Conservation (phyloP, 192 early-diverging fungal species). For the Backusella morwellensis region DNA sequence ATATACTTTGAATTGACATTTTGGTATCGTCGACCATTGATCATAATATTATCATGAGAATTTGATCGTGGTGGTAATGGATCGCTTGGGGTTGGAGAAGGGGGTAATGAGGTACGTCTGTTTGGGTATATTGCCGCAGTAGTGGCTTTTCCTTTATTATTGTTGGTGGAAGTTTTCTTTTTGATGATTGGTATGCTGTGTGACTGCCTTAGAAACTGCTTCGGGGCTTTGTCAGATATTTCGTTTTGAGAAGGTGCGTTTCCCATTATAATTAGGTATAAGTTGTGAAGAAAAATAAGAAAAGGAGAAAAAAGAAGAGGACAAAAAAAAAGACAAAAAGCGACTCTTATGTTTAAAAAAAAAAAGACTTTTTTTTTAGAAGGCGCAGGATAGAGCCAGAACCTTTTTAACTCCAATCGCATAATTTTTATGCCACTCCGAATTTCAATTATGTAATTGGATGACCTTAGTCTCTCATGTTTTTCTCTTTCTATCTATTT, state of each 20-base stretch:
- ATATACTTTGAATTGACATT: slow-evolving; percentile 19
- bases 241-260: background rate
- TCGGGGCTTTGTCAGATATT: background rate
- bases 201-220: background rate
- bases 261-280: background rate
- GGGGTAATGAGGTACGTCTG: background rate
- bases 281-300: background rate
- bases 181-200: background rate
- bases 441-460: background rate
- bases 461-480: background rate
- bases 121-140: background rate
- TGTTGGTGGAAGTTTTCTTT: background rate
- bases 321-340: background rate
- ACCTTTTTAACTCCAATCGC: background rate
- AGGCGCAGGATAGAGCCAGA: background rate
- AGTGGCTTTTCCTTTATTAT: background rate
- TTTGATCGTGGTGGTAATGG: background rate
- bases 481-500: background rate
- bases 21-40: slow-evolving; percentile 20
- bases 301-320: background rate
- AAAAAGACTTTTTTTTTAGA: background rate
- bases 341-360: background rate
- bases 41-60: background rate
- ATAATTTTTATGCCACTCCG: background rate
- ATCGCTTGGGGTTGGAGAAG: background rate